phyloP scores from a whole-genome alignment of 225 moss, liverwort and hornwort species.

The Straminergon stramineum region DNA sequence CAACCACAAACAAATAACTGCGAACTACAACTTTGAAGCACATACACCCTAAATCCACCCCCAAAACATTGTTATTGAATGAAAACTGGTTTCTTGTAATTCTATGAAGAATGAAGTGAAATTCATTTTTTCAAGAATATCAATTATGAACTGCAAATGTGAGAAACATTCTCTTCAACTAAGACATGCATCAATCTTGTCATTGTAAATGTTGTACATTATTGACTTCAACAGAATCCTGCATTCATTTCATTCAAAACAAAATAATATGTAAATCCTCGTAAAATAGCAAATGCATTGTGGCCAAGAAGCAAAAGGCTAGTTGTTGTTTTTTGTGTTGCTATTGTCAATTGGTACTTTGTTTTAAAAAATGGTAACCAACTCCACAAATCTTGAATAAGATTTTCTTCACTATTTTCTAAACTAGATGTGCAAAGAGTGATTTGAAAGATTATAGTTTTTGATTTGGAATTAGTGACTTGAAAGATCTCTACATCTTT shows the following conservation, averaged over 20 bases:
- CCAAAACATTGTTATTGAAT: background rate
- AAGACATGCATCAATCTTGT: rapidly evolving
- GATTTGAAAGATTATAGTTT: background rate
- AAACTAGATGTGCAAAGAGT: rapidly evolving
- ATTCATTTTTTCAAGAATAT: background rate
- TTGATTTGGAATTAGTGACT: rapidly evolving
- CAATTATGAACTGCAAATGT: background rate
- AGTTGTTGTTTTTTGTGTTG: background rate
- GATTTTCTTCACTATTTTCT: background rate
- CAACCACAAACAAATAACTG: rapidly evolving
- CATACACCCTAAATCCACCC: rapidly evolving
- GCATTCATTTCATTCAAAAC: background rate
- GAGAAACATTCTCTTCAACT: background rate
- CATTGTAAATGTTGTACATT: background rate
- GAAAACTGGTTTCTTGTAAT: background rate
- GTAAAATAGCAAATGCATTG: background rate
- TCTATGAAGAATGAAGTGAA: rapidly evolving
- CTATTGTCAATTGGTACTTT: background rate
- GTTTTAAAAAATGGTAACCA: background rate
- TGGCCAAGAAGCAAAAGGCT: background rate
- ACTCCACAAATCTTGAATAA: background rate
- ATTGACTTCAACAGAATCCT: background rate
- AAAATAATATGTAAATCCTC: background rate
- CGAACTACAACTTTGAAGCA: background rate
- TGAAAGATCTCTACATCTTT: rapidly evolving